Percentiles rank a stretch among this genome's conserved stretches.
Evolutionary conservation across 148 eudicot genomes (phyloP).

Genomic region (Amaranthus cruentus): DNA sequence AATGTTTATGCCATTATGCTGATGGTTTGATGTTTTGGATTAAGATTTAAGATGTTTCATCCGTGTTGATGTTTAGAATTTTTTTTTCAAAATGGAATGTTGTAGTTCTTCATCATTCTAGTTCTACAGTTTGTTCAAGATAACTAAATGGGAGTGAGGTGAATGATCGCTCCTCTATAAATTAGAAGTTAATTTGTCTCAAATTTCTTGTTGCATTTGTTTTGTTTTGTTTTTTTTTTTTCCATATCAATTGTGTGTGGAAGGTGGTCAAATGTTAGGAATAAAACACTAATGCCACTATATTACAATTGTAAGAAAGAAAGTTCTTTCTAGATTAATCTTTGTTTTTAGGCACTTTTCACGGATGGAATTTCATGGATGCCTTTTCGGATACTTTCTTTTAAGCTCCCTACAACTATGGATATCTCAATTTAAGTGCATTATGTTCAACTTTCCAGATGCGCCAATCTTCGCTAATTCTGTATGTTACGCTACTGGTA

Average conservation of each 20-base stretch:
- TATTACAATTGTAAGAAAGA: neutral
- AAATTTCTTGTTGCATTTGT: neutral
- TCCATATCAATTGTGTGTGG: neutral
- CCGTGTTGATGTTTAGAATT: neutral
- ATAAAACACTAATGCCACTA: neutral
- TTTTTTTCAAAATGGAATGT: neutral
- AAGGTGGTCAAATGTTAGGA: too few relatives aligned
- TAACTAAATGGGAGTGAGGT: neutral
- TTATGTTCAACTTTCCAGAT: neutral
- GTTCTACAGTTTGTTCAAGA: neutral
- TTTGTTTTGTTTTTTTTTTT: neutral
- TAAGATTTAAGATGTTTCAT: neutral
- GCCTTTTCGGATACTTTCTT: neutral
- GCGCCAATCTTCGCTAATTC: neutral
- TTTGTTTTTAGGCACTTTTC: neutral
- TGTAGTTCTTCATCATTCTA: neutral
- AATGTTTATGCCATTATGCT: neutral
- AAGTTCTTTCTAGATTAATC: neutral
- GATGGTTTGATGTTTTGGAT: neutral
- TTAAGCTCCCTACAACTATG: neutral
- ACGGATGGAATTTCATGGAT: neutral
- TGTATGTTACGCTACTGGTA: neutral
- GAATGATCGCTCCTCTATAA: neutral
- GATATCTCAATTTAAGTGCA: neutral
- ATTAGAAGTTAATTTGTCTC: neutral